Base-by-base conservation (phyloP, 2,329 filamentous ascomycete genomes). In the Ophiostoma ips region DNA sequence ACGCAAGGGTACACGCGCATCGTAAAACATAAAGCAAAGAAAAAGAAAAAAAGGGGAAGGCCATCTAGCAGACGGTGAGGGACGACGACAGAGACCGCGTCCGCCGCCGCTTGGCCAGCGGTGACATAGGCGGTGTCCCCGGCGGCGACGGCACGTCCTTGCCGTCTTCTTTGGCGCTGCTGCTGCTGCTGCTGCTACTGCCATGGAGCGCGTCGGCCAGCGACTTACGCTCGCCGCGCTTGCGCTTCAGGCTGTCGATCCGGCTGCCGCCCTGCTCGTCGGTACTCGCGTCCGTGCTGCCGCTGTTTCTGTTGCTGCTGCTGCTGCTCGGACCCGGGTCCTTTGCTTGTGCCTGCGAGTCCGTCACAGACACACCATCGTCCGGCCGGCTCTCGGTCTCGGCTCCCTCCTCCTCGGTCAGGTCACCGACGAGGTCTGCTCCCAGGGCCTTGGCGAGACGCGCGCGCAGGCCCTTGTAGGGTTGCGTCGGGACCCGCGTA, bases 361-460 rank as follows among this genome's bases (percentile, higher is more conserved):
- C 8, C 9, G n/a, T 40, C 11, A 48, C 45, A 21, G 10, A 10
- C 8, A 16, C n/a, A n/a, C 18, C 36, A 13, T 13, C n/a, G 34
- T 52, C 44, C n/a, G 64, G 59, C 1, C 58, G 52, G 47, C 10
- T n/a, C 12, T 24, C 48, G 6, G 31, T 24, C 21, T 70, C 63
- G 46, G 5, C 16, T 13, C 30, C 19, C 15, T 47, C 31, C 34
- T 28, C 21, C 3, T 36, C 34, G 18, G 21, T 24, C n/a, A 44
- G 16, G 37, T 60, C 58, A 19, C 73, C 73, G 4, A 75, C 70
- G 12, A 77, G 55, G 3, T 76, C 72, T 16, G 62, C 60, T 8
- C 75, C 75, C 0, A 79, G 62, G 3, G 72, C 75, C 54, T 68
- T 68, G 36, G 72, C 73, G 0, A 79, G 64, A 6, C 76, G 69